Conservation (phyloP, 306 rosid genomes). For the Hippophae tibetana region DNA sequence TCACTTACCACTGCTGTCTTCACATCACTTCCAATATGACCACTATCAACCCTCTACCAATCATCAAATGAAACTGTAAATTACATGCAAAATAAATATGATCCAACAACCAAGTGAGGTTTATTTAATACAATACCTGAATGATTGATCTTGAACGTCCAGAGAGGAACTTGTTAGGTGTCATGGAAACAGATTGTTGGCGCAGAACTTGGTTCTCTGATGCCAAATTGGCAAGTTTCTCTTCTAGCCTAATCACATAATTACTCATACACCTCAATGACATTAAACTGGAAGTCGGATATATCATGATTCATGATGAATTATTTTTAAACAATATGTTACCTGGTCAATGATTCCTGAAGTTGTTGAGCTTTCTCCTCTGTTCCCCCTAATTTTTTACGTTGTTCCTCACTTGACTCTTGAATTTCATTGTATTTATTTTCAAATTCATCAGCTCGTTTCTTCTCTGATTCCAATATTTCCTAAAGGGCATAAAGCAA, state of each 20-base stretch:
- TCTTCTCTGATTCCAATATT: slow-evolving; percentile 45
- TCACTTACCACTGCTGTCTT: slow-evolving; percentile 49
- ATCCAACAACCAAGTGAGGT: slow-evolving; percentile 7
- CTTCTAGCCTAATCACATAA: slow-evolving; percentile 70
- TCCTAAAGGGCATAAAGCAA: slow-evolving; percentile 28
- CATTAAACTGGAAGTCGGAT: too few species aligned
- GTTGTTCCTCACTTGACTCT: slow-evolving; percentile 31
- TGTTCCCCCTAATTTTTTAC: slow-evolving; percentile 51
- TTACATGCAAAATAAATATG: slow-evolving; percentile 6
- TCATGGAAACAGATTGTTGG: slow-evolving; percentile 85
- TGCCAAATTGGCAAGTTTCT: slow-evolving; percentile 66
- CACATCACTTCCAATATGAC: slow-evolving; percentile 51
- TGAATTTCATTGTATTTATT: slow-evolving; percentile 55
- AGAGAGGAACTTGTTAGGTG: slow-evolving; percentile 74
- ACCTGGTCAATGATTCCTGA: slow-evolving; percentile 74
- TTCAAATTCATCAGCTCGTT: slow-evolving; percentile 48
- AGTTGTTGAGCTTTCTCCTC: slow-evolving; percentile 64
- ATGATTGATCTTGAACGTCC: slow-evolving; percentile 75
- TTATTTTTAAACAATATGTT: slow-evolving; percentile 16
- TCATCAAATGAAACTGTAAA: slow-evolving; percentile 20
- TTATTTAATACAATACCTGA: slow-evolving; percentile 41
- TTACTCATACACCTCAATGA: neutral
- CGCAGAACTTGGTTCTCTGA: slow-evolving; percentile 85
- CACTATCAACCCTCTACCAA: slow-evolving; percentile 69
- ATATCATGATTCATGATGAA: too few species aligned